Base-by-base conservation (phyloP, 371 early-diverging fungal genomes). In the Synchytrium microbalum region DNA sequence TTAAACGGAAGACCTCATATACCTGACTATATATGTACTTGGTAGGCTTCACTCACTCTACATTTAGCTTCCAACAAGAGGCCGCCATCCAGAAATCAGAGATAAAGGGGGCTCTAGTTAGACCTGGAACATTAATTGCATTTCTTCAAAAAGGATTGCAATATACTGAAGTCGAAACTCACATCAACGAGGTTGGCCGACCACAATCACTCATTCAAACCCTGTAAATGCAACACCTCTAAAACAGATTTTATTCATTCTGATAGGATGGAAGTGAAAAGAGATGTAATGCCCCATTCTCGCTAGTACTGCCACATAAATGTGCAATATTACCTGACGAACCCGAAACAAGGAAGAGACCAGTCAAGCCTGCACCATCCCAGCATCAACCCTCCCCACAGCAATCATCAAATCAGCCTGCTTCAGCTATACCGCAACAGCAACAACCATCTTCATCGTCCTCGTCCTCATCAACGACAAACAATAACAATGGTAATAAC, bases 111-210 rank as follows among this genome's bases (percentile, higher is more conserved):
- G 57, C 81, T 78, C 61, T 84, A 80, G 88, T 95, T 32, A 82
- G 83, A 52, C 91, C 92, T 26, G 98, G 96, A 3, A 85, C 88
- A 3, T 81, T 97, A 29, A 88, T 97, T 46, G 84, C 79, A 67
- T 79, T 93, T 13, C 79, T 96, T 62, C 95, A 95, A 64, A 94
- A 93, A 72, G 98, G 94, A 0, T 79, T 97, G 31, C 91, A 90
- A 69, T 95, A 93, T 71, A 80, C 86, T 78, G 91, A 92, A 61
- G 84, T 94, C 61, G 94, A 95, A 73, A 75, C 84, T 0, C 94
- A 93, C 65, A 75, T 88, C 59, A 83, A 85, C 57, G 86, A 88
- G 75, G 92, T 88, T 68, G 26, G 54, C 67, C 0, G 14, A 30
- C 56, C 46, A 38, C 19, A 19, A 38, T 38, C 46, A 38, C 19